Evolutionary conservation across 2,329 filamentous ascomycete genomes (phyloP).

Genomic region (Coniochaeta sp.): DNA sequence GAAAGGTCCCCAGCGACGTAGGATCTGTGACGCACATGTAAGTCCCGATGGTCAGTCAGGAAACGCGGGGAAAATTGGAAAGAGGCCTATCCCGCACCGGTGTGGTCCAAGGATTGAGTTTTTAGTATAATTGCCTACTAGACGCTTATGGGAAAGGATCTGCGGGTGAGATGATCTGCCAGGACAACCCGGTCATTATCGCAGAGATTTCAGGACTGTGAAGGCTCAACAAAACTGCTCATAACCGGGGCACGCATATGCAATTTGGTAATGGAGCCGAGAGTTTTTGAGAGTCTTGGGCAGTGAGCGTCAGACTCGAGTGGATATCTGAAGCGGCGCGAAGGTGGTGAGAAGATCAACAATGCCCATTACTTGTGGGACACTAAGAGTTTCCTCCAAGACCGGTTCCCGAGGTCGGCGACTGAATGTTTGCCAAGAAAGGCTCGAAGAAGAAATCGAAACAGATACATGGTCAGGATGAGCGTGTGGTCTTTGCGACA

Average conservation of each 20-base stretch:
- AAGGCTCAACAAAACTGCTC: too few relatives aligned
- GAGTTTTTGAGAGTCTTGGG: too few relatives aligned
- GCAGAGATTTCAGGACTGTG: too few relatives aligned
- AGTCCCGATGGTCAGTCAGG: not conserved
- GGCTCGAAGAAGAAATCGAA: not conserved
- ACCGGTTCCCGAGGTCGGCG: not conserved
- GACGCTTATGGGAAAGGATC: not conserved
- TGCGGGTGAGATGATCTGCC: not conserved
- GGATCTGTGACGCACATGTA: not conserved
- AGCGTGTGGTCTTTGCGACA: slow-evolving; percentile 26
- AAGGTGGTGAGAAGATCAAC: too few relatives aligned
- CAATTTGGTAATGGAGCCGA: too few relatives aligned
- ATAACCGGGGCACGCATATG: too few relatives aligned
- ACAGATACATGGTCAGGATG: not conserved
- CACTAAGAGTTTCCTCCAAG: too few relatives aligned
- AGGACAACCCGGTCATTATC: too few relatives aligned
- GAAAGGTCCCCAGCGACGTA: not conserved
- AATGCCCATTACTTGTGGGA: too few relatives aligned
- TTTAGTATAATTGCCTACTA: not conserved
- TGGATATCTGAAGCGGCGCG: too few relatives aligned
- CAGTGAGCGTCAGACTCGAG: too few relatives aligned
- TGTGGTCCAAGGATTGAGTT: not conserved
- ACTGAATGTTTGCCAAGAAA: not conserved
- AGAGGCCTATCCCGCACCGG: too few relatives aligned
- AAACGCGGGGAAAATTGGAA: not conserved